Evolutionary conservation across 2,329 filamentous ascomycete genomes (phyloP).

Genomic region (Graphilbum sp.): DNA sequence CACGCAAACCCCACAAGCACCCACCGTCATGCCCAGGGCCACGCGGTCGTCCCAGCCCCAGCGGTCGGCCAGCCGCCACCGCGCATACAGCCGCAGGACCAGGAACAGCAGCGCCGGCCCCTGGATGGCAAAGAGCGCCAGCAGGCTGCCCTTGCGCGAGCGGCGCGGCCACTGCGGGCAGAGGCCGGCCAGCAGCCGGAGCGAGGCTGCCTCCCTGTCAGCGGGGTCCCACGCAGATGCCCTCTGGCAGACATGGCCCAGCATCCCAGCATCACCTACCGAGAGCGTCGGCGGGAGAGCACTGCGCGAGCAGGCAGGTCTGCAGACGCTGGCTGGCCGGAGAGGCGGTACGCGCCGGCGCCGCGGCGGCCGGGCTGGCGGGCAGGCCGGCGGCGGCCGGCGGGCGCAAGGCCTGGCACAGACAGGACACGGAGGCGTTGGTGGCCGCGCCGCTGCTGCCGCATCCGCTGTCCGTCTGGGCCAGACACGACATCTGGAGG

Average conservation of each 20-base stretch:
- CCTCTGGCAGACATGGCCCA: too few species aligned
- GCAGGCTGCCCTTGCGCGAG: constrained; percentile 16
- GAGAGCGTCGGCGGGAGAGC: not conserved
- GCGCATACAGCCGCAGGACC: constrained; percentile 19
- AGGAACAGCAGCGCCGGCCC: constrained; percentile 18
- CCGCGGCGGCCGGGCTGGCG: too few species aligned
- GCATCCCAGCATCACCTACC: too few species aligned
- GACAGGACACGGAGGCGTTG: too few species aligned
- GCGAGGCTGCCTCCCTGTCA: too few species aligned
- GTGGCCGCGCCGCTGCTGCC: too few species aligned
- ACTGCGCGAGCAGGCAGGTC: not conserved
- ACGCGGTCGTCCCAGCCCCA: constrained; percentile 23
- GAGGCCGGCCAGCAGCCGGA: not conserved
- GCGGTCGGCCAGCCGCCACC: constrained; percentile 16
- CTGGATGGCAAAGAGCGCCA: constrained; percentile 20
- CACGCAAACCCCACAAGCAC: constrained; percentile 3
- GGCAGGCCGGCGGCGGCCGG: not conserved
- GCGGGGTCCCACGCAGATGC: too few species aligned
- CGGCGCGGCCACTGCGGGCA: constrained; percentile 16
- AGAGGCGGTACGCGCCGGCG: too few species aligned
- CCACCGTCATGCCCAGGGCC: constrained; percentile 19
- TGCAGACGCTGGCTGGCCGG: not conserved
- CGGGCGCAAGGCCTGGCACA: too few species aligned
- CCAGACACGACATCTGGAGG: too few species aligned
- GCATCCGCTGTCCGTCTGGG: too few species aligned